phyloP scores from a whole-genome alignment of 805 yeast species.

The Tetrapisispora iriomotensis region DNA sequence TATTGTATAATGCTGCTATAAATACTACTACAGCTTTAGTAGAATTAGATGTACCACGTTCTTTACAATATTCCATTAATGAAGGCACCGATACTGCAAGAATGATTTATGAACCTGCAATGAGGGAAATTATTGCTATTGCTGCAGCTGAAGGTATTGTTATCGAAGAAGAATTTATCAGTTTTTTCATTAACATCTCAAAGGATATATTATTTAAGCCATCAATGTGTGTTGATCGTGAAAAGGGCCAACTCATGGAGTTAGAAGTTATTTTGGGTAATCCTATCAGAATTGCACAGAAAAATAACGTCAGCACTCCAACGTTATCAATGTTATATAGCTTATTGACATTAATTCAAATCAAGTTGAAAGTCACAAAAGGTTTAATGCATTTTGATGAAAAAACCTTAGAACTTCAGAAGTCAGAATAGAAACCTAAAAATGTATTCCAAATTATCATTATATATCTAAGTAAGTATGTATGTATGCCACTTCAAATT shows the following conservation, averaged over 20 bases:
- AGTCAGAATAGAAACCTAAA: no score
- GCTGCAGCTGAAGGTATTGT: constrained; percentile 53
- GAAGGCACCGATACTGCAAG: constrained; percentile 27
- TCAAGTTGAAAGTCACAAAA: constrained; percentile 45
- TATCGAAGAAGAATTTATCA: constrained; percentile 38
- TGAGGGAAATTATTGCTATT: constrained; percentile 50
- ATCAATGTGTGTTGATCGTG: constrained; percentile 59
- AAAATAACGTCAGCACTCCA: constrained; percentile 46
- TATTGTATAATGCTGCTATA: constrained; percentile 55
- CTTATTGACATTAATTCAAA: constrained; percentile 52
- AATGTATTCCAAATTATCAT: no score
- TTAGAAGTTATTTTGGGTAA: constrained; percentile 65
- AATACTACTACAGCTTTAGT: constrained; percentile 54
- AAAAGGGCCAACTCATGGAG: constrained; percentile 57
- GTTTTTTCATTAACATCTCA: constrained; percentile 43
- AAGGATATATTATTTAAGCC: constrained; percentile 48
- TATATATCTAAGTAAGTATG: no score
- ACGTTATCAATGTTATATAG: constrained; percentile 46
- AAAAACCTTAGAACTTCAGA: not conserved
- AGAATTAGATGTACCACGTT: constrained; percentile 45
- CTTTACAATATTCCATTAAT: constrained; percentile 33
- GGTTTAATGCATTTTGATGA: constrained; percentile 30
- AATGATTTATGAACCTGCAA: constrained; percentile 40
- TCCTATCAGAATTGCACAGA: constrained; percentile 40
- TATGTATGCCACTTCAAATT: no score